Percentiles rank a stretch among this genome's conserved stretches.
Evolutionary conservation across 306 rosid species (phyloP).

Genomic region (Castanea sativa): DNA sequence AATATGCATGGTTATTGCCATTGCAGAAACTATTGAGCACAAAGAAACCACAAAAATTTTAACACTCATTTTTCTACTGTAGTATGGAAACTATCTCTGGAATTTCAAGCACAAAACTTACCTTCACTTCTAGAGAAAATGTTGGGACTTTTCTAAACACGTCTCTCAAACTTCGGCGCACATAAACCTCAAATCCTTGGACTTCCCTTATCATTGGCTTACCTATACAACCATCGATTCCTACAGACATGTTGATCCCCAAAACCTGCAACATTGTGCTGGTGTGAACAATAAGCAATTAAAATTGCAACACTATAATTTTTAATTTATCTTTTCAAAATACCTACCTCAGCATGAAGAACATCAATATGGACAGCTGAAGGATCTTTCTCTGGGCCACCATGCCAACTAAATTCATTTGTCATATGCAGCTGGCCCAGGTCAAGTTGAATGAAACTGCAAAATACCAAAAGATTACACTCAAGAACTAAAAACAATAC

Average conservation of each 20-base stretch:
- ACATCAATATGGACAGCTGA: conserved; percentile 89
- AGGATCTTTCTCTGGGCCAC: conserved; percentile 76
- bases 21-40: not conserved
- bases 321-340: conserved; percentile 5
- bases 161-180: conserved; percentile 95
- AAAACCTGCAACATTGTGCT: conserved; percentile 55
- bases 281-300: conserved; percentile 28
- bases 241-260: conserved; percentile 93
- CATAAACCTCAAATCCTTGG: conserved; percentile 80
- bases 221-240: conserved; percentile 74
- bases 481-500: not conserved
- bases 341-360: conserved; percentile 84
- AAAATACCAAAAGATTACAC: conserved; percentile 13
- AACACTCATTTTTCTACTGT: not conserved
- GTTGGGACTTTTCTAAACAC: conserved; percentile 92
- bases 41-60: not conserved
- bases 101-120: conserved; percentile 24
- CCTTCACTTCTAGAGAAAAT: conserved; percentile 91
- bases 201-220: conserved; percentile 92
- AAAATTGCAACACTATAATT: not conserved
- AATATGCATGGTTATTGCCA: not conserved
- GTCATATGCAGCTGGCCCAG: conserved; percentile 74
- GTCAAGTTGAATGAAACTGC: conserved; percentile 98
- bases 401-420: conserved; percentile 94
- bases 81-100: not conserved